phyloP scores from a whole-genome alignment of 2,329 filamentous ascomycete genomes.

The Ophiostoma sp. region DNA sequence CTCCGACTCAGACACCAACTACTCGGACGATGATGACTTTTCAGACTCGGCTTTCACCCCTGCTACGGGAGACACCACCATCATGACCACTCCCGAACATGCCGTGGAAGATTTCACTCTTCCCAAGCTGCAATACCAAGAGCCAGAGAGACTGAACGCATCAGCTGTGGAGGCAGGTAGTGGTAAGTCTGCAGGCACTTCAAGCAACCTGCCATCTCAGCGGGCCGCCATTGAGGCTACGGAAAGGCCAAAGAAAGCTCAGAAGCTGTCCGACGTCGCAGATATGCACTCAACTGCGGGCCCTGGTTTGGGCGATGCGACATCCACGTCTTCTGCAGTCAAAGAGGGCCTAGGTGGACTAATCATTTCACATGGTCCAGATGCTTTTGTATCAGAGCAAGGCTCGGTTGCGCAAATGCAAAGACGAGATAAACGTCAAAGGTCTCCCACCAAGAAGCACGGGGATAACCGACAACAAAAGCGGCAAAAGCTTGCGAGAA shows the following conservation, averaged over 20 bases:
- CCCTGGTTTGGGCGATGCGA: not conserved
- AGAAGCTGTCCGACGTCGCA: not conserved
- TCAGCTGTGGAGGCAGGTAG: not conserved
- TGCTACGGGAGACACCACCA: not conserved
- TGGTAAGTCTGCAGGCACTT: not conserved
- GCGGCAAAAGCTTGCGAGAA: not conserved
- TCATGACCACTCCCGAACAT: conserved; percentile 13
- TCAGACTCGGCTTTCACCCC: not conserved
- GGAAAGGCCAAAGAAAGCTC: not conserved
- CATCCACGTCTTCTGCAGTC: not conserved
- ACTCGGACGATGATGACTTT: not conserved
- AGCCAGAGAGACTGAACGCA: not conserved
- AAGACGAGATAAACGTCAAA: not conserved
- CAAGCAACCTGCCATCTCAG: not conserved
- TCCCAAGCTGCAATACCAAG: not conserved
- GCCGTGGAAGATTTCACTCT: not conserved
- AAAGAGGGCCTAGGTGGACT: not conserved
- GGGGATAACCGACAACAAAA: not conserved
- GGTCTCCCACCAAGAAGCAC: not conserved
- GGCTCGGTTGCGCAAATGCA: not conserved
- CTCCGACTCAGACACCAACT: conserved; percentile 17
- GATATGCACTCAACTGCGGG: not conserved
- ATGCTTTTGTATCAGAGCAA: not conserved
- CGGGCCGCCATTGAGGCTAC: not conserved
- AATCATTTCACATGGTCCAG: not conserved